Percentiles rank a stretch among this genome's conserved stretches.
phyloP scores from a whole-genome alignment of 345 rosid genomes.

The Populus deltoides region DNA sequence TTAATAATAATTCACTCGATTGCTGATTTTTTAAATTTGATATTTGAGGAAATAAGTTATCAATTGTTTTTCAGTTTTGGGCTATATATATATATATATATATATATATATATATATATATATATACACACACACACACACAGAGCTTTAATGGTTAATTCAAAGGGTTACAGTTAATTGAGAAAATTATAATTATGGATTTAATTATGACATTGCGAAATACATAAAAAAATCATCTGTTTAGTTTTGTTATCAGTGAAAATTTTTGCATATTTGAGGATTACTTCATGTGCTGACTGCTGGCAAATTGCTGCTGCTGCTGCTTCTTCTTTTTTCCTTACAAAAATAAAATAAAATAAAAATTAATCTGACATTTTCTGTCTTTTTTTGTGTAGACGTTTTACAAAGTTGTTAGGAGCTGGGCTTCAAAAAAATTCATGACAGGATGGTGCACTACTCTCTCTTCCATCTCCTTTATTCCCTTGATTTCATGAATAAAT shows the following conservation, averaged over 20 bases:
- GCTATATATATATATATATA: too few relatives aligned
- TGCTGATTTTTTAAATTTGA: neutral
- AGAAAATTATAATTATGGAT: neutral
- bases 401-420: constrained; percentile 86
- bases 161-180: neutral
- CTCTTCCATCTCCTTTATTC: constrained; percentile 13
- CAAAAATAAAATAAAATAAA: too few relatives aligned
- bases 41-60: neutral
- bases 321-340: neutral
- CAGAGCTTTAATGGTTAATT: neutral
- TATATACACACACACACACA: too few relatives aligned
- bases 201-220: neutral
- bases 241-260: neutral
- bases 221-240: too few relatives aligned
- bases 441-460: constrained; percentile 73
- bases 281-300: neutral
- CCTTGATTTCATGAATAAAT: neutral
- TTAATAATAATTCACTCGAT: neutral
- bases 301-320: too few relatives aligned
- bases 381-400: constrained; percentile 54
- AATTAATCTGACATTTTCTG: constrained; percentile 12
- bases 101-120: too few relatives aligned
- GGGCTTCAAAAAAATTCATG: constrained; percentile 99
- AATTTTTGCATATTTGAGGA: neutral
- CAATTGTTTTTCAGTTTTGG: neutral